Conservation (phyloP, 2,329 filamentous ascomycete species). For the Aspergillus uvarum region DNA sequence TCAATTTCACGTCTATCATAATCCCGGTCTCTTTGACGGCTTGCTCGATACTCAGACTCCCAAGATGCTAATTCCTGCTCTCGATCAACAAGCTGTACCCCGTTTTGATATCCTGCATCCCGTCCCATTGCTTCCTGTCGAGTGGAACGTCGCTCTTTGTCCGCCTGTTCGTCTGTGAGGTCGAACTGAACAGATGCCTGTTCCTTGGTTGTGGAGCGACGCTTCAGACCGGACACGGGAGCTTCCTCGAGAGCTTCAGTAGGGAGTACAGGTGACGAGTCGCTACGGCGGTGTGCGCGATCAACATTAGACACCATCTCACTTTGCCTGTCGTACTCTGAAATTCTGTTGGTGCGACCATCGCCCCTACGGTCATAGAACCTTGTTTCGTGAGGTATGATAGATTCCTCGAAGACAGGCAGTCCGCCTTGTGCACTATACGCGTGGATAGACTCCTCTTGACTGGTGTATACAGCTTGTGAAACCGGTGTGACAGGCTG, state of each 20-base stretch:
- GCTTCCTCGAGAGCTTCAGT: conserved; percentile 29
- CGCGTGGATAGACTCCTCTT: conserved; percentile 39
- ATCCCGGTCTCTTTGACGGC: conserved; percentile 25
- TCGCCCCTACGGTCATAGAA: conserved; percentile 16
- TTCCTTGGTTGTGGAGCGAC: conserved; percentile 37
- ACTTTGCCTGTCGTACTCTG: conserved; percentile 11
- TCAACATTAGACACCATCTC: conserved; percentile 6
- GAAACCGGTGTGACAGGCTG: conserved; percentile 74
- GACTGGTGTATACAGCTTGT: conserved; percentile 61
- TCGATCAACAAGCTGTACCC: conserved; percentile 29
- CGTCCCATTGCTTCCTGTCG: conserved; percentile 26
- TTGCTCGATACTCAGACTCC: conserved; percentile 18
- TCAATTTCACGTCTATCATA: conserved; percentile 9
- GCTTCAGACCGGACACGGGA: conserved; percentile 28
- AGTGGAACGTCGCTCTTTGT: conserved; percentile 45
- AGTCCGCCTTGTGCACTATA: conserved; percentile 46
- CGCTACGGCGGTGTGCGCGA: conserved; percentile 39
- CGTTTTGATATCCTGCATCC: conserved; percentile 21
- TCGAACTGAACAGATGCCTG: conserved; percentile 56
- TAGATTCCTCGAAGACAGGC: conserved; percentile 11
- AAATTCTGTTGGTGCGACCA: conserved; percentile 11
- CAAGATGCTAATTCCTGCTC: conserved; percentile 26
- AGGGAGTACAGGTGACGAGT: conserved; percentile 48
- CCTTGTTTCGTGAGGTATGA: conserved; percentile 19
- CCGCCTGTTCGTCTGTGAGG: conserved; percentile 56